phyloP scores from a whole-genome alignment of 495 filamentous ascomycete species.

The Elaphomyces granulatus region DNA sequence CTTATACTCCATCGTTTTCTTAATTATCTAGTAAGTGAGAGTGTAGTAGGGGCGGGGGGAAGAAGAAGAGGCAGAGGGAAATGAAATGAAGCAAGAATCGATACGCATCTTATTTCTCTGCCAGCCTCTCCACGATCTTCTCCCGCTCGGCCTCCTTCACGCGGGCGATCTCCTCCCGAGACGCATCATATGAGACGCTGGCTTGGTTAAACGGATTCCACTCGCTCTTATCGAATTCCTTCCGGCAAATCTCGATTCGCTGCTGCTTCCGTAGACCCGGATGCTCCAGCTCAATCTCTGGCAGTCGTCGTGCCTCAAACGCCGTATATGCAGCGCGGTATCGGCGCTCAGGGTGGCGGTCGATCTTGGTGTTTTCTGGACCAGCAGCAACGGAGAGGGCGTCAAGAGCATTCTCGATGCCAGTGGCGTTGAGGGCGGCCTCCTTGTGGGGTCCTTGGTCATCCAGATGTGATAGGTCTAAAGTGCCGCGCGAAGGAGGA shows the following conservation, averaged over 20 bases:
- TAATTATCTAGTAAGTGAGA: too few species aligned
- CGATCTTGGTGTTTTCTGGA: conserved; percentile 46
- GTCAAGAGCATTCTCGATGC: conserved; percentile 85
- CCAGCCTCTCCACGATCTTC: conserved; percentile 61
- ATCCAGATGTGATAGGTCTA: conserved; percentile 59
- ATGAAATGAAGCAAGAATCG: neutral
- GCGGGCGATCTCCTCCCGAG: conserved; percentile 60
- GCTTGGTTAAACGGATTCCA: conserved; percentile 93
- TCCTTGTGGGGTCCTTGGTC: conserved; percentile 26
- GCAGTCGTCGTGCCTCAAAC: conserved; percentile 69
- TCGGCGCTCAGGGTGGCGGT: conserved; percentile 72
- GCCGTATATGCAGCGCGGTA: conserved; percentile 80
- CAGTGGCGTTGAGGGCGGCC: conserved; percentile 55
- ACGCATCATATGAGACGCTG: conserved; percentile 54
- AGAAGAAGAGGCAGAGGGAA: too few species aligned
- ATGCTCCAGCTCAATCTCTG: conserved; percentile 71
- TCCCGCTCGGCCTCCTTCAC: conserved; percentile 50
- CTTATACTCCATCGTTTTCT: too few species aligned
- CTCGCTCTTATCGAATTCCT: conserved; percentile 82
- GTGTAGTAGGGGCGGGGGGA: too few species aligned
- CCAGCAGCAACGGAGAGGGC: conserved; percentile 50
- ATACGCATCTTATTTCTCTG: conserved; percentile 13
- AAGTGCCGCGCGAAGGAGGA: conserved; percentile 36
- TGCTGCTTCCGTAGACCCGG: conserved; percentile 65
- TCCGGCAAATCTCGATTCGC: conserved; percentile 60